phyloP scores from a whole-genome alignment of 2,329 filamentous ascomycete species.

The Penicillium nordicum region DNA sequence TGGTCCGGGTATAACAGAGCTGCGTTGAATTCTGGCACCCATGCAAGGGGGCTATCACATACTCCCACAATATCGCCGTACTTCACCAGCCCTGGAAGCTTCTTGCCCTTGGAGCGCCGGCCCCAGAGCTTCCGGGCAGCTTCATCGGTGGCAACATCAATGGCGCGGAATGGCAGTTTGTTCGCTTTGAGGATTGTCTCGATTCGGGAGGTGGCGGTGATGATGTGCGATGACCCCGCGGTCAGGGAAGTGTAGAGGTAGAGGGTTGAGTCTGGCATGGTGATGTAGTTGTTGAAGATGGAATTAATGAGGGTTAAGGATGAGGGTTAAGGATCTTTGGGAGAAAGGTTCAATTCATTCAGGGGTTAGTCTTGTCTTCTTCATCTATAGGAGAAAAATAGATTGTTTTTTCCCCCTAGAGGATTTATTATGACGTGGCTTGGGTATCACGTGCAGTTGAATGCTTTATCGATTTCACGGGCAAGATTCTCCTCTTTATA shows the following conservation, averaged over 20 bases:
- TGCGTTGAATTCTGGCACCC: background rate
- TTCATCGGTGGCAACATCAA: constrained; percentile 88
- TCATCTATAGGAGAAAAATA: background rate
- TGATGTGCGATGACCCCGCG: constrained; percentile 90
- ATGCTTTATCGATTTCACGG: background rate
- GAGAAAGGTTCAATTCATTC: background rate
- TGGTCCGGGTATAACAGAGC: background rate
- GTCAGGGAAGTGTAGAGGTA: constrained; percentile 97
- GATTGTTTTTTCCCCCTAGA: background rate
- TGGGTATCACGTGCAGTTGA: background rate
- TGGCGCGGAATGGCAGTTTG: constrained; percentile 85
- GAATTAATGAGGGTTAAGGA: background rate
- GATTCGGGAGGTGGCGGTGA: constrained; percentile 90
- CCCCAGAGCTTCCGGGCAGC: constrained; percentile 86
- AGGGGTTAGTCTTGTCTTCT: background rate
- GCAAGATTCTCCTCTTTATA: background rate
- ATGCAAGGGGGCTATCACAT: constrained; percentile 41
- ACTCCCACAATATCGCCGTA: constrained; percentile 81
- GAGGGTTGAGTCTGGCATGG: constrained; percentile 58
- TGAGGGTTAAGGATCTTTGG: background rate
- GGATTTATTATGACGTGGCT: constrained; percentile 1
- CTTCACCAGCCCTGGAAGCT: constrained; percentile 85
- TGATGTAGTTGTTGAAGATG: constrained; percentile 4
- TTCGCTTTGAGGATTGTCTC: constrained; percentile 96
- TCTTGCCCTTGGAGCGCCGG: constrained; percentile 77